Evolutionary conservation across 768 basidiomycete species (phyloP), one percentile per base, ranked within the genome.

Genomic region (Amanita muscaria): DNA sequence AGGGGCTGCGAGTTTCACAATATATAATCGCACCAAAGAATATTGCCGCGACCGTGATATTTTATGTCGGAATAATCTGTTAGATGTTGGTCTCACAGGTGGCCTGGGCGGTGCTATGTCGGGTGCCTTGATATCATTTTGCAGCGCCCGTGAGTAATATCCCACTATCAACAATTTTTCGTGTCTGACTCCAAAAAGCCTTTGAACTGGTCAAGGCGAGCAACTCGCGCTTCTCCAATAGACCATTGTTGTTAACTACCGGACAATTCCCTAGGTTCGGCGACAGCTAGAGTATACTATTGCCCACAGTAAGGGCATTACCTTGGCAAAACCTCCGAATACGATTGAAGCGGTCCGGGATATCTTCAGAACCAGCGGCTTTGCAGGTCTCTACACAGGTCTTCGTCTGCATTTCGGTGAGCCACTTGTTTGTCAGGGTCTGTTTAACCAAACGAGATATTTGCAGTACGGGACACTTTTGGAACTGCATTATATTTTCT

Each of bases 191-290:
- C 40, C 30, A 49, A n/a, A 15, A 48, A 73, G 88, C 92, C 37
- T 97, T 97, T 56, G 92, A 97, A 63, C 83, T 97, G 30, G 89
- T 97, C 58, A 97, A 97, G 74, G 90, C 91, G 48, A 48, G 64
- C 47, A 36, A 49, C 19, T 49, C 43, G 44, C 43, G 44, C 24
- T 43, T 41, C 15, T n/a, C 3, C 5, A 22, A 23, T 37, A 15
- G 19, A 16, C 10, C 16, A 25, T 34, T 19, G 3, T 12, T 19
- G 11, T 2, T 16, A 9, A 43, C 21, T 5, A 36, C 33, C 33
- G 8, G 46, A 23, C 31, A 16, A 16, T 8, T n/a, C 29, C 22
- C 16, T 56, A 91, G 89, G 83, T 92, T 42, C 81, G 91, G 46
- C 73, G 92, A 53, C 92, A 97, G 54, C 67, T 97, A 42, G 92